Percentiles rank a stretch among this genome's conserved stretches.
Conservation (phyloP, 2,329 filamentous ascomycete species). For the Cladosporium sp. region DNA sequence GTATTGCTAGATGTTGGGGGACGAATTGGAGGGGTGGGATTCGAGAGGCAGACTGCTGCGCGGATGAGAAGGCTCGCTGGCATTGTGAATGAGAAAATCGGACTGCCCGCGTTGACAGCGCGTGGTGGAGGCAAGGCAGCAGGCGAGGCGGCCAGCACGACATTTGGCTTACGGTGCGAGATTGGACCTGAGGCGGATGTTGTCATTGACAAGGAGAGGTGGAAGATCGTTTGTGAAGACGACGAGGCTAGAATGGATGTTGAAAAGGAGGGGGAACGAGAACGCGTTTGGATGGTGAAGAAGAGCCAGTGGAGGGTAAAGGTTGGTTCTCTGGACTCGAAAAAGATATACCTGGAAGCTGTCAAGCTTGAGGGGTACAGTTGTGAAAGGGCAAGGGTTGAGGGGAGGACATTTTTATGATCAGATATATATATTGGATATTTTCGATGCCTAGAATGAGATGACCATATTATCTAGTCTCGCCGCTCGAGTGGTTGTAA, state of each 20-base stretch:
- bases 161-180: constrained; percentile 49
- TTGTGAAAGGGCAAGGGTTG: constrained; percentile 30
- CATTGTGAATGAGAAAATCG: constrained; percentile 78
- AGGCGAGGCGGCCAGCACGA: constrained; percentile 42
- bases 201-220: constrained; percentile 49
- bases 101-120: constrained; percentile 53
- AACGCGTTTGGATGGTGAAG: constrained; percentile 29
- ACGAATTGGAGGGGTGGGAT: constrained; percentile 39
- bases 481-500: neutral
- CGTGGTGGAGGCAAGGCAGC: constrained; percentile 26
- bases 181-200: constrained; percentile 63
- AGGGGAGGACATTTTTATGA: constrained; percentile 27
- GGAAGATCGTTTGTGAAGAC: constrained; percentile 19
- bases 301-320: constrained; percentile 32
- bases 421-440: neutral
- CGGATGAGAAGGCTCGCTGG: constrained; percentile 73
- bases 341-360: constrained; percentile 30
- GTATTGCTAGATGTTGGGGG: constrained; percentile 24
- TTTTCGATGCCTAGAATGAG: neutral
- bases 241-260: neutral
- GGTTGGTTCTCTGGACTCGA: constrained; percentile 23
- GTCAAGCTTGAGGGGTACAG: constrained; percentile 36
- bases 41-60: constrained; percentile 69
- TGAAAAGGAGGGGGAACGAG: constrained; percentile 9
- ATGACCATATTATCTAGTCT: neutral